Conservation (phyloP, 2,329 filamentous ascomycete species). For the Penicillium sp. region DNA sequence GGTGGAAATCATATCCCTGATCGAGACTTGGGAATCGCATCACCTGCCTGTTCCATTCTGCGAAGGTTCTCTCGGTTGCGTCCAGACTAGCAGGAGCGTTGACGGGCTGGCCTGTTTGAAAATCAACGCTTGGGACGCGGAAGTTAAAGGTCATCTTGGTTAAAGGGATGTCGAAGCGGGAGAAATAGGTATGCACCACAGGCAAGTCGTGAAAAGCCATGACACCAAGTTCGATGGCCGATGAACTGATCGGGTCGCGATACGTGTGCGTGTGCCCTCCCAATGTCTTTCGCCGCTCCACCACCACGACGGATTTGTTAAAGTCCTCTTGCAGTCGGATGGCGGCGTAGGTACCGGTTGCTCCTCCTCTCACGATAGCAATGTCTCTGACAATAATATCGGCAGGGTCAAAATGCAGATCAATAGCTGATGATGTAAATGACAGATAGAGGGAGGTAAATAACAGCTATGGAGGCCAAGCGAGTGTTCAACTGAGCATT, state of each 20-base stretch:
- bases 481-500: neutral
- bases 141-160: neutral
- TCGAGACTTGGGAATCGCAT: neutral
- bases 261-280: neutral
- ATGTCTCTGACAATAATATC: neutral
- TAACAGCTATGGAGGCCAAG: neutral
- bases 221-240: neutral
- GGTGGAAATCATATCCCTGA: neutral
- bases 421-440: neutral
- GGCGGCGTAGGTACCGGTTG: neutral
- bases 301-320: neutral
- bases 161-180: neutral
- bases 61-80: neutral
- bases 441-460: neutral
- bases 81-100: neutral
- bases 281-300: neutral
- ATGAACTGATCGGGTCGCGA: neutral
- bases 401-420: neutral
- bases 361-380: neutral
- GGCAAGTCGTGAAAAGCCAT: neutral
- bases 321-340: neutral
- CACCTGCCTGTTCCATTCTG: neutral
- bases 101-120: neutral
- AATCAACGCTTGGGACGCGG: neutral
- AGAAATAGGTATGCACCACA: neutral